Evolutionary conservation across 2,329 filamentous ascomycete species (phyloP).

Genomic region (Nigrospora osmanthi): DNA sequence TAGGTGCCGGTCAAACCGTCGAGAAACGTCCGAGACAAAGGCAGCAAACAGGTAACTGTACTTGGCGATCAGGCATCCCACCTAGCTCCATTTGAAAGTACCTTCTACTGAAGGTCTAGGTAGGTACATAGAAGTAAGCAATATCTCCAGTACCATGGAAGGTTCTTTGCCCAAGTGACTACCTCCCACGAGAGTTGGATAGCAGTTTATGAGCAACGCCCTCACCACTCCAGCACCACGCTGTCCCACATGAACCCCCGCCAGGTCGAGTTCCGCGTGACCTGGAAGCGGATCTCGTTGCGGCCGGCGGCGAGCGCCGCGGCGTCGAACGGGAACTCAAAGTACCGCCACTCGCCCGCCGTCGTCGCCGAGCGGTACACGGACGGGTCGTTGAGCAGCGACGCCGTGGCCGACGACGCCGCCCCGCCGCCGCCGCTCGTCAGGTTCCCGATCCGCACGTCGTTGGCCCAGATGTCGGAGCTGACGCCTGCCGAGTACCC

Average conservation of each 20-base stretch:
- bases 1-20: too few species aligned
- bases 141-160: too few species aligned
- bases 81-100: too few species aligned
- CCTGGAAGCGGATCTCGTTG: conserved; percentile 16
- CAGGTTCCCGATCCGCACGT: conserved; percentile 29
- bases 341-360: conserved; percentile 38
- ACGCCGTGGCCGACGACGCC: neutral
- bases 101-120: too few species aligned
- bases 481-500: conserved; percentile 33
- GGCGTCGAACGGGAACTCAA: conserved; percentile 26
- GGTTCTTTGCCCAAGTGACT: too few species aligned
- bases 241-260: conserved; percentile 20
- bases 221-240: conserved; percentile 18
- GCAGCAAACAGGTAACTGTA: too few species aligned
- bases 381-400: conserved; percentile 32
- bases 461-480: conserved; percentile 32
- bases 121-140: too few species aligned
- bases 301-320: conserved; percentile 9
- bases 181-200: too few species aligned
- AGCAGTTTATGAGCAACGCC: neutral
- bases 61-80: too few species aligned
- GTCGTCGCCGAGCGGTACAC: conserved; percentile 38
- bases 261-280: conserved; percentile 17
- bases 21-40: too few species aligned
- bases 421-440: conserved; percentile 21